Base-by-base conservation (phyloP, 257 asterid genomes). In the Solanum virginianum region DNA sequence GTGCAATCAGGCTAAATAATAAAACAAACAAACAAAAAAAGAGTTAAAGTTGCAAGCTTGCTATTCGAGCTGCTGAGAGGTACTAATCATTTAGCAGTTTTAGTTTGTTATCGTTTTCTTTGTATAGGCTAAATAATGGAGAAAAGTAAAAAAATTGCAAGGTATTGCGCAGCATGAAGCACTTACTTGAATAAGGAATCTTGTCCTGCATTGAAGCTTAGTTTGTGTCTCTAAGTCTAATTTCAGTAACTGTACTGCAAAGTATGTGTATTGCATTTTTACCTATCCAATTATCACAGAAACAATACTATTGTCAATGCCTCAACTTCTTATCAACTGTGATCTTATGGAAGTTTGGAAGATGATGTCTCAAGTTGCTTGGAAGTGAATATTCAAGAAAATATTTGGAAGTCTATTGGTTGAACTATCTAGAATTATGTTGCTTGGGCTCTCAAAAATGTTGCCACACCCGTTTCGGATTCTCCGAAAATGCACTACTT, bases 11-110 rank as follows among this genome's bases (percentile, higher is more conserved):
- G 51, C 24, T 69, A 69, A 36, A 10, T 4, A 17, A 68, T 68
- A 8, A 32, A 68, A 16, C 56, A 53, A 57, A 14, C 8, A 18
- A 1, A 53, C 14, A 14, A 9, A 3, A 0, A 7, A 29, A 29
- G 32, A 29, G 32, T 29, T 29, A 29, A 29, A 29, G 32, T 29
- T 29, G 98, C 70, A 89, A 98, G 90, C 84, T 96, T 86, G 98
- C 99, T 17, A 91, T 89, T 86, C 92, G 95, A 84, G 98, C 98
- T 85, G 99, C 99, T 22, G 95, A 96, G 89, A 93, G 96, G 98
- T 95, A 70, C 24, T 29, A 20, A 0, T 45, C 7, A 51, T 77
- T 77, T 51, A 77, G 82, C 45, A 51, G 1, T 51, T 22, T 77
- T 24, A 0, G 20, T 77, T 22, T 77, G 9, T 17, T 9, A 9